These are phyloP conservation scores for Rhodotorula sp. DNA, from an alignment of 1,284 basidiomycete genomes.

Conservation along the genomic window DNA sequence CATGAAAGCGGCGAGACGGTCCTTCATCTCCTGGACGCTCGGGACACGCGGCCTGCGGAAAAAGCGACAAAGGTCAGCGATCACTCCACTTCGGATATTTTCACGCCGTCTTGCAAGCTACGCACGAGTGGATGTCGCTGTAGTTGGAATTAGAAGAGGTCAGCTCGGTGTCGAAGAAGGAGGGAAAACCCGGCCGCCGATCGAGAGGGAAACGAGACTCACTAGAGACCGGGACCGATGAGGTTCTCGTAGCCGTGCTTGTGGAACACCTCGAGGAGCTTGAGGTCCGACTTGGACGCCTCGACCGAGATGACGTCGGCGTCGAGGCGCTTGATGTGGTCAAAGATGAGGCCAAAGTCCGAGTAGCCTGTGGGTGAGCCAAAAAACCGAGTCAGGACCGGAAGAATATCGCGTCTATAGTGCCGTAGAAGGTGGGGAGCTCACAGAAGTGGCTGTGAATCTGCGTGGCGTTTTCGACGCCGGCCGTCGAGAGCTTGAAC, in stretches of 20 bases:
- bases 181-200: no score
- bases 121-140: neutral
- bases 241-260: constrained; percentile 75
- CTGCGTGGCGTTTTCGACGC: constrained; percentile 80
- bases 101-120: neutral
- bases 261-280: constrained; percentile 94
- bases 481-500: constrained; percentile 92
- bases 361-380: constrained; percentile 55
- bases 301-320: constrained; percentile 79
- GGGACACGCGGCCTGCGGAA: constrained; percentile 83
- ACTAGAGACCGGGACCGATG: constrained; percentile 70
- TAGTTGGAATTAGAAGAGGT: neutral
- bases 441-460: constrained; percentile 91
- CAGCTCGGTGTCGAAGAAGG: neutral
- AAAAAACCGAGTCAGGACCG: constrained; percentile 71
- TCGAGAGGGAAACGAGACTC: neutral
- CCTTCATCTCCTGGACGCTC: constrained; percentile 86
- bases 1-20: constrained; percentile 77
- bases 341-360: constrained; percentile 94
- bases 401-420: neutral
- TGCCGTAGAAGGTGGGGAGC: neutral
- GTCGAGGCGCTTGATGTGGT: constrained; percentile 92
- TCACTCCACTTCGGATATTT: neutral
- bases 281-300: constrained; percentile 73
- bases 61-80: neutral